Conservation (phyloP, 169 alveolate species). For the Babesia divergens region DNA sequence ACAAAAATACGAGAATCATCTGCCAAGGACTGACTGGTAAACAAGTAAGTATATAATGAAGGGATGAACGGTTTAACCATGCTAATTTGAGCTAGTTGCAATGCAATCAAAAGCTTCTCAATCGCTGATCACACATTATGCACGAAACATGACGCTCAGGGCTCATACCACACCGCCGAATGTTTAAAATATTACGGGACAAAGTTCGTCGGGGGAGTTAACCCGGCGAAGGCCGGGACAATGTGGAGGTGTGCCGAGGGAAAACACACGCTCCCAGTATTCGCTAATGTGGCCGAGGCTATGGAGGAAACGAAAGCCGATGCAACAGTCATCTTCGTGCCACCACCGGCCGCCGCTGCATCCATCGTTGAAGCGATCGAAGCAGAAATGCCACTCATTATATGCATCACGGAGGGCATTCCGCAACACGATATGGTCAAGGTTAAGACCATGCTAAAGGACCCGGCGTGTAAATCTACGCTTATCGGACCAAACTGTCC, state of each 20-base stretch:
- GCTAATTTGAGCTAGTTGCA: constrained; percentile 9
- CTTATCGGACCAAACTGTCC: constrained; percentile 99
- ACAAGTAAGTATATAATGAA: constrained; percentile 76
- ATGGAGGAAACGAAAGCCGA: constrained; percentile 86
- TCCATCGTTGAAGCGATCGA: constrained; percentile 94
- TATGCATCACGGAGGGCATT: constrained; percentile 97
- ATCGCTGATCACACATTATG: background rate
- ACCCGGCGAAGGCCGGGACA: constrained; percentile 85
- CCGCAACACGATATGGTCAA: constrained; percentile 96
- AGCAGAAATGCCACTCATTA: constrained; percentile 91
- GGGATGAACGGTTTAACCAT: constrained; percentile 13
- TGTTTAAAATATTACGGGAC: constrained; percentile 86
- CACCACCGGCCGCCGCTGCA: constrained; percentile 92
- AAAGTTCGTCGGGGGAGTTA: constrained; percentile 92
- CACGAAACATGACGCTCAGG: constrained; percentile 67
- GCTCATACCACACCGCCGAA: constrained; percentile 87
- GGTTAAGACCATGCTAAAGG: constrained; percentile 82
- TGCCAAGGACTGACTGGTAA: constrained; percentile 92
- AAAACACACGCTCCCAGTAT: constrained; percentile 76
- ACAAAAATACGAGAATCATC: constrained; percentile 86
- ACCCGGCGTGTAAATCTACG: constrained; percentile 79
- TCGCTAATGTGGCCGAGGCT: constrained; percentile 69
- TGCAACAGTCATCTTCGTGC: constrained; percentile 94
- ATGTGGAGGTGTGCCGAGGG: constrained; percentile 74
- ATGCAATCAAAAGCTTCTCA: constrained; percentile 32